Evolutionary conservation across 2,329 filamentous ascomycete species (phyloP), one percentile per base, ranked within the genome.

Genomic region (Gaeumannomyces tritici): DNA sequence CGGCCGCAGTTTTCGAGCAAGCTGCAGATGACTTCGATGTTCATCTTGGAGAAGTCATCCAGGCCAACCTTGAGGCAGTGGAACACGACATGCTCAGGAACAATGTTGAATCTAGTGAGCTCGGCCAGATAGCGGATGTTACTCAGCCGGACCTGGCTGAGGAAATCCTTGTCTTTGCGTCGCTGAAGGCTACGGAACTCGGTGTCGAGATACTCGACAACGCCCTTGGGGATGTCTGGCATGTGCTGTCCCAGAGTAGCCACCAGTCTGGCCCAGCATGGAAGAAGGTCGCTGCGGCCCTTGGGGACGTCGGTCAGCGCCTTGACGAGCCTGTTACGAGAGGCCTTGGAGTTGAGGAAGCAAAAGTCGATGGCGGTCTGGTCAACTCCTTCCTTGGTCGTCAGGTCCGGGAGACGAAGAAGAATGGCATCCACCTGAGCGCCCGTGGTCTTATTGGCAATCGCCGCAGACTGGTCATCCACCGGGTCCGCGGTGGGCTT

Each of bases 61-160:
- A 99, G 78, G 68, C 93, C 96, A 73, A 99, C 93, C 74, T 97
- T 99, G 69, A 99, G 85, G 72, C 95, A 99, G 72, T 99, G 95
- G 72, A 99, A 99, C 62, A 99, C 96, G 66, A 99, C 93, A 74
- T 99, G 95, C 74, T 99, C 95, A 0, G 96, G 95, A 11, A 99
- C 95, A 35, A 97, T 91, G 35, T 95, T 93, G 71, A 99, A 99
- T 72, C 99, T 99, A 64, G 95, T 99, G 71, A 99, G 78, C 75
- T 99, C 95, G 9, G 95, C 93, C 60, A 99, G 85, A 73, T 99
- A 99, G n/a, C 96, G 90, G 66, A 98, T 93, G 71, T 98, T 98
- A 75, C 90, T 88, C 68, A 96, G 88, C 56, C 95, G 89, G 59
- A 97, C 92, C 74, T 96, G 93, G 0, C 93, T 93, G 0, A 98